Percentiles rank a stretch among this genome's conserved stretches.
Conservation (phyloP, 768 basidiomycete species). For the Auricularia cornea region DNA sequence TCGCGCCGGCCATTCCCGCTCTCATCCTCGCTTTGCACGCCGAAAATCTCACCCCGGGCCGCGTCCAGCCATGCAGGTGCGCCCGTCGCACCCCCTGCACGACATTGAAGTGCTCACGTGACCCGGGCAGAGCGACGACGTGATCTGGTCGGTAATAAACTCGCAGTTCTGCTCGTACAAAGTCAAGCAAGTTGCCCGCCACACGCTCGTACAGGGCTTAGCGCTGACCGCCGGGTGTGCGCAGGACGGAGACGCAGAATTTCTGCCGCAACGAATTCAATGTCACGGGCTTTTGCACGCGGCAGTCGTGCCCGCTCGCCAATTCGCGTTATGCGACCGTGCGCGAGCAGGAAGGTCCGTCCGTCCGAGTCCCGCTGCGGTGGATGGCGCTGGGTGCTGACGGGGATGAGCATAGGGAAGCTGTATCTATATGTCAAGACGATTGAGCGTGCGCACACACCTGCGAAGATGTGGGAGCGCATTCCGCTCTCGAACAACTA, state of each 20-base stretch:
- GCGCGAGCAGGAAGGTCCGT: constrained; percentile 81
- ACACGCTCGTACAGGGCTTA: not conserved
- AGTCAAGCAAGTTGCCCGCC: constrained; percentile 70
- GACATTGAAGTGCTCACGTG: not conserved
- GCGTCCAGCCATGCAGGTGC: not conserved
- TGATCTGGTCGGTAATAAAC: constrained; percentile 96
- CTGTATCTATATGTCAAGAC: constrained; percentile 96
- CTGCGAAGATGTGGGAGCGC: constrained; percentile 96
- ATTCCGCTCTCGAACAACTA: constrained; percentile 92
- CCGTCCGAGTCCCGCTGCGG: not conserved
- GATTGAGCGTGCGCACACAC: constrained; percentile 92
- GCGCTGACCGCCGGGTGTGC: constrained; percentile 7
- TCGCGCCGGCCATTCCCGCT: not conserved
- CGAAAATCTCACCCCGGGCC: not conserved
- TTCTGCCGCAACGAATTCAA: constrained; percentile 99
- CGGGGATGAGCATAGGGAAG: too few relatives aligned
- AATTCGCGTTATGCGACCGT: constrained; percentile 99
- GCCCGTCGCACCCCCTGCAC: too few relatives aligned
- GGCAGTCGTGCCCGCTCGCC: constrained; percentile 95
- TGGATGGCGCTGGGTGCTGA: too few relatives aligned
- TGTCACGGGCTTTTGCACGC: constrained; percentile 88
- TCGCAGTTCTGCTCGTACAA: constrained; percentile 97
- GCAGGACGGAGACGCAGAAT: constrained; percentile 88
- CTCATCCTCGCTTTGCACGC: not conserved
- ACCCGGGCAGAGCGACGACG: constrained; percentile 82